Conservation (phyloP, 257 asterid species). For the Pogostemon cablin region DNA sequence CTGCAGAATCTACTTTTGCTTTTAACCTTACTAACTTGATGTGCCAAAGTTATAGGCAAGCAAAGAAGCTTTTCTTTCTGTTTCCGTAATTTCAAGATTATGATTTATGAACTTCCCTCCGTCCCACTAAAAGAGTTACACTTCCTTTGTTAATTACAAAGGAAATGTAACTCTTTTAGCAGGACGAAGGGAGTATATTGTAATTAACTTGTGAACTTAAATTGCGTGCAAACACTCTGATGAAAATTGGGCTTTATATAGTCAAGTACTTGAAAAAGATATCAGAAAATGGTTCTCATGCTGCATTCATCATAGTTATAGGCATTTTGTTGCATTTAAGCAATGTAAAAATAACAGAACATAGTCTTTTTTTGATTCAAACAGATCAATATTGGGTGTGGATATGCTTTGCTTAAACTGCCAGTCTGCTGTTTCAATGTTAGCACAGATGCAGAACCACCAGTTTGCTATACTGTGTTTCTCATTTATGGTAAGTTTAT, state of each 20-base stretch:
- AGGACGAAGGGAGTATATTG: no score
- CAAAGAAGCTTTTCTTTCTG: neutral
- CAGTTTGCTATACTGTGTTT: conserved; percentile 46
- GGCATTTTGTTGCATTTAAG: conserved; percentile 20
- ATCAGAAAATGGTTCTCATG: neutral
- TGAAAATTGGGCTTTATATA: neutral
- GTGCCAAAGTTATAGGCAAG: conserved; percentile 51
- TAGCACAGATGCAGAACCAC: conserved; percentile 37
- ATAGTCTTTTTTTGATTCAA: neutral
- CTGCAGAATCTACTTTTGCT: conserved; percentile 23
- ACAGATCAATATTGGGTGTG: conserved; percentile 46
- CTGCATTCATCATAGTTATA: neutral
- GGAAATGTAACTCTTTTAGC: no score
- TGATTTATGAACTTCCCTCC: conserved; percentile 12
- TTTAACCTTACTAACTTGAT: conserved; percentile 38
- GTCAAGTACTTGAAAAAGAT: conserved; percentile 7
- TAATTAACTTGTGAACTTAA: neutral
- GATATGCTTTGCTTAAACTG: conserved; percentile 38
- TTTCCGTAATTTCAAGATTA: conserved; percentile 7
- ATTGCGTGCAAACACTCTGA: neutral
- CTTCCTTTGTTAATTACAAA: no score
- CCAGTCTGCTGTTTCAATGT: conserved; percentile 29
- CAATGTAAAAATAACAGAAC: conserved; percentile 4
- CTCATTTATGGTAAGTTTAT: conserved; percentile 40
- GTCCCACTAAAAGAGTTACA: no score